Evolutionary conservation across 2,329 filamentous ascomycete species (phyloP).

Genomic region (Leptographium radiaticola): DNA sequence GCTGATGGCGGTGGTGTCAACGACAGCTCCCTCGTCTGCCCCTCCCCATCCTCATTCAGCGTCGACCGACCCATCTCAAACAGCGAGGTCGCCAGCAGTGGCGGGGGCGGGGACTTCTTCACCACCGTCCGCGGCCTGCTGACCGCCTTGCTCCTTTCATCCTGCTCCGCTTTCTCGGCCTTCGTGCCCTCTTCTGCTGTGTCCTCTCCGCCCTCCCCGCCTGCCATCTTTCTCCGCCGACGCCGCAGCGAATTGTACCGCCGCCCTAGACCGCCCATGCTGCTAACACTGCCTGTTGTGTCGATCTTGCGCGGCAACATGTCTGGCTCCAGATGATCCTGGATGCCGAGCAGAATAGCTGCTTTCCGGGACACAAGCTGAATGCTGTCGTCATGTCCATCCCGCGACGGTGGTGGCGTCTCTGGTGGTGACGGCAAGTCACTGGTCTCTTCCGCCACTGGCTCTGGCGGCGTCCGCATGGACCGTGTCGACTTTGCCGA

Average conservation of each 20-base stretch:
- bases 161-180: not conserved
- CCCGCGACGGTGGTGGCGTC: not conserved
- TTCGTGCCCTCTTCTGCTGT: not conserved
- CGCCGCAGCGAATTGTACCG: slow-evolving; percentile 9
- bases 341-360: slow-evolving; percentile 10
- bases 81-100: not conserved
- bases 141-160: too few species aligned
- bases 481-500: too few species aligned
- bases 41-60: not conserved
- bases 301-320: not conserved
- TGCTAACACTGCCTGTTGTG: not conserved
- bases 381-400: not conserved
- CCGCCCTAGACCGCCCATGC: not conserved
- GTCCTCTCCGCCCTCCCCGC: not conserved
- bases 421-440: not conserved
- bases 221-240: not conserved
- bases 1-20: slow-evolving; percentile 2
- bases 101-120: not conserved
- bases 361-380: slow-evolving; percentile 14
- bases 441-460: not conserved
- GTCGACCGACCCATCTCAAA: not conserved
- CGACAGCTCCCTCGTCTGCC: not conserved
- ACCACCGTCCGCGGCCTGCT: not conserved
- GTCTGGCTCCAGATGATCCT: not conserved
- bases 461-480: not conserved